Evolutionary conservation across 2,329 filamentous ascomycete species (phyloP), one percentile per base, ranked within the genome.

Genomic region (Fusarium poae): DNA sequence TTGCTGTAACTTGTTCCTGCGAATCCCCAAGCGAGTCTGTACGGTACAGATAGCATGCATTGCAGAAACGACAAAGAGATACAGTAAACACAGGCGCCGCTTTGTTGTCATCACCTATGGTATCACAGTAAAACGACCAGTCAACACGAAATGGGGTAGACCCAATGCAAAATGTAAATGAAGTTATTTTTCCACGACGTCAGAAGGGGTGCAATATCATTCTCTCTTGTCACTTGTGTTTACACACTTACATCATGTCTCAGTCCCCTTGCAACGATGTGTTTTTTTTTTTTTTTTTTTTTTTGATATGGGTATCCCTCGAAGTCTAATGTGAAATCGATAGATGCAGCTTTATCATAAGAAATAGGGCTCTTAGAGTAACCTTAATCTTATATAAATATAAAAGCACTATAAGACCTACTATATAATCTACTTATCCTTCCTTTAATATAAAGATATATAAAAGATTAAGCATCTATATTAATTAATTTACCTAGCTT

Each of bases 201-300:
- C 64, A 66, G 51, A 62, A 65, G 45, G 62, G 46, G 49, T 57
- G 39, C 46, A 27, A 40, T 20, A 45, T 51, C 10, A 23, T 48
- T 35, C n/a, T 39, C 23, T 27, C 21, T 16, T 43, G 53, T 25
- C 34, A 30, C 32, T 16, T 37, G 15, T 50, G 44, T 49, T 37
- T 27, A 46, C n/a, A 5, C 21, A 39, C 35, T 39, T 39, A 21
- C 39, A 51, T 52, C 39, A 48, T 54, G 62, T 57, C 42, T 67
- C 20, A 18, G 25, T 32, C 46, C 32, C 49, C 25, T 50, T 16
- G 20, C 21, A 37, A 44, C 27, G 32, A 21, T 32, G n/a, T n/a
- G n/a, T n/a, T n/a, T n/a, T n/a, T n/a, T n/a, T n/a, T n/a, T n/a
- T n/a, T n/a, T n/a, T n/a, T n/a, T n/a, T n/a, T n/a, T n/a, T n/a